Percentiles rank a stretch among this genome's conserved stretches.
Evolutionary conservation across 2,329 filamentous ascomycete genomes (phyloP).

Genomic region (Trichoderma arundinaceum): DNA sequence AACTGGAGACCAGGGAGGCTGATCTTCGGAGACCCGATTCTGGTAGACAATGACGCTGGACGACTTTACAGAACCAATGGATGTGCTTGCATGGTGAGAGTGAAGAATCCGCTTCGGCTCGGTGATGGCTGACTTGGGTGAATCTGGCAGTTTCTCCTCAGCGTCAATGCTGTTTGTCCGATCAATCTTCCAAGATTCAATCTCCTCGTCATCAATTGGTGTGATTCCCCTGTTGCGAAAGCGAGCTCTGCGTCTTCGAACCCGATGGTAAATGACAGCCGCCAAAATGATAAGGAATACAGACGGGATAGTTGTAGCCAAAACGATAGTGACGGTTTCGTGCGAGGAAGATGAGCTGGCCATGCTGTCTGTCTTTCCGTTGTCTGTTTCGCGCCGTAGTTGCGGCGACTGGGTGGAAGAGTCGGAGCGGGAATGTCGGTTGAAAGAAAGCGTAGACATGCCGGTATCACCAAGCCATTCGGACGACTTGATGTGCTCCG

Average conservation of each 20-base stretch:
- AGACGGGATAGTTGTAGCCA: constrained; percentile 58
- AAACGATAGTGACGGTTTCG: constrained; percentile 54
- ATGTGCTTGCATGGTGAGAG: constrained; percentile 40
- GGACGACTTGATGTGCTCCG: constrained; percentile 5
- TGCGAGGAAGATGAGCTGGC: constrained; percentile 7
- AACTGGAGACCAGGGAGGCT: constrained; percentile 42
- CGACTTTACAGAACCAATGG: constrained; percentile 50
- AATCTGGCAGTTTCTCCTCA: constrained; percentile 40
- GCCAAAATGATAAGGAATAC: constrained; percentile 46
- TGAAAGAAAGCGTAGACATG: constrained; percentile 10
- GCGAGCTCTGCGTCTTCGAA: constrained; percentile 47
- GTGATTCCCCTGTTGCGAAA: constrained; percentile 62
- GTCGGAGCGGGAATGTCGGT: neutral
- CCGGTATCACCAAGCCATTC: constrained; percentile 28
- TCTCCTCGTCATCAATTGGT: constrained; percentile 69
- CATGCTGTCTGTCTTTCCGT: constrained; percentile 25
- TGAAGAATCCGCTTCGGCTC: constrained; percentile 35
- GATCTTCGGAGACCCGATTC: constrained; percentile 42
- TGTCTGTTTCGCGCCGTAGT: neutral
- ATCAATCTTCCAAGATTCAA: constrained; percentile 65
- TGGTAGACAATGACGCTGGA: constrained; percentile 62
- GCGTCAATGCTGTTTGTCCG: constrained; percentile 33
- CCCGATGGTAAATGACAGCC: constrained; percentile 47
- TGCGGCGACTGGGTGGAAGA: neutral
- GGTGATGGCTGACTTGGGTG: neutral